Conservation (phyloP, 2,329 filamentous ascomycete genomes). For the Bimuria novae-zelandiae region DNA sequence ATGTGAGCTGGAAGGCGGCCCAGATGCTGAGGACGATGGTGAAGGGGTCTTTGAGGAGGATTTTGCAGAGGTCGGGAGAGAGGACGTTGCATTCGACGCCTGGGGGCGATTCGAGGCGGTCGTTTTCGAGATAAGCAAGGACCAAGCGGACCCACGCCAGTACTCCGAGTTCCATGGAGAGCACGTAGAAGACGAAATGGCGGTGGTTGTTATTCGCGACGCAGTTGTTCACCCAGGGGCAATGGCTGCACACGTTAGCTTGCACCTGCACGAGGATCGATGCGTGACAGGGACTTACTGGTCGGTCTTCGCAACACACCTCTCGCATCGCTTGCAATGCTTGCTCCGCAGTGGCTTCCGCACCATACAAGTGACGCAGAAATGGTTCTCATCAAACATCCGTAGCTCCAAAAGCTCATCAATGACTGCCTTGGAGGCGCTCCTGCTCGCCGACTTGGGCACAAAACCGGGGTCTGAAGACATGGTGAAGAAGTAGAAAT, state of each 20-base stretch:
- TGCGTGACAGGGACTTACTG: conserved; percentile 66
- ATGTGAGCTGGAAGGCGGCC: conserved; percentile 82
- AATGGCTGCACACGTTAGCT: conserved; percentile 68
- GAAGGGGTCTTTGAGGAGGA: conserved; percentile 81
- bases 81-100: conserved; percentile 71
- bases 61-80: conserved; percentile 72
- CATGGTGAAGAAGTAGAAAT: conserved; percentile 90
- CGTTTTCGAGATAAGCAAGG: conserved; percentile 69
- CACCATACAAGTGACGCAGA: conserved; percentile 94
- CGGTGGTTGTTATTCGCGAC: conserved; percentile 94
- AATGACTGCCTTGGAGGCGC: conserved; percentile 86
- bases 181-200: conserved; percentile 90
- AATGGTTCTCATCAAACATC: conserved; percentile 93
- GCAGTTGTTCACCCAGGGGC: conserved; percentile 97
- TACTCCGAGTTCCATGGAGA: conserved; percentile 77
- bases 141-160: conserved; percentile 71
- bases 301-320: conserved; percentile 94
- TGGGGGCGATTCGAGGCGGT: conserved; percentile 55
- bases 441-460: conserved; percentile 85
- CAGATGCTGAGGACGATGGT: conserved; percentile 80
- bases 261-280: not conserved
- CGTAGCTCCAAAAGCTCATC: conserved; percentile 81
- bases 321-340: conserved; percentile 88
- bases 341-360: conserved; percentile 91
- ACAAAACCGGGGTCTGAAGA: conserved; percentile 88